Percentiles rank a stretch among this genome's conserved stretches.
Evolutionary conservation across 164 flowering plant species (phyloP).

Genomic region (Magnolia officinalis): DNA sequence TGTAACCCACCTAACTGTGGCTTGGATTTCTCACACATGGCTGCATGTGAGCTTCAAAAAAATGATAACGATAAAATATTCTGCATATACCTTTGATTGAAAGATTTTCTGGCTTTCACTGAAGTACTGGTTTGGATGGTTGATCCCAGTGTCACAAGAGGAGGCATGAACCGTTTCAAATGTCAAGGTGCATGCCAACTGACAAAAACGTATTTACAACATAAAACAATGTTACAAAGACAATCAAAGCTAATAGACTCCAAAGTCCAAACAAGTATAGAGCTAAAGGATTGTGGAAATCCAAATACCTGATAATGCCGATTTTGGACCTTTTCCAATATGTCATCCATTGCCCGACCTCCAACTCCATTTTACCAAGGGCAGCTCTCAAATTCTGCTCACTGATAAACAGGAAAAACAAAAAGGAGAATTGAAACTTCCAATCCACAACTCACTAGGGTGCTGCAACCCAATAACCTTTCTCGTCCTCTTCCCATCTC

Average conservation of each 20-base stretch:
- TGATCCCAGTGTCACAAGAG: conserved; percentile 84
- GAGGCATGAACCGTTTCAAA: conserved; percentile 81
- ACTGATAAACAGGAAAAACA: conserved; percentile 32
- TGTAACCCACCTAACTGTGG: background rate
- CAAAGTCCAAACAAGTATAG: background rate
- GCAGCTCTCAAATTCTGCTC: conserved; percentile 90
- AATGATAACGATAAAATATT: background rate
- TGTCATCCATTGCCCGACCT: conserved; percentile 53
- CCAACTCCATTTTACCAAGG: conserved; percentile 66
- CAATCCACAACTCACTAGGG: background rate
- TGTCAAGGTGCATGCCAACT: conserved; percentile 95
- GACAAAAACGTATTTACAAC: conserved; percentile 11
- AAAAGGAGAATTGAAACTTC: background rate
- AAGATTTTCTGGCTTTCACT: conserved; percentile 72
- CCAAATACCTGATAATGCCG: conserved; percentile 81
- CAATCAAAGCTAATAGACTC: background rate
- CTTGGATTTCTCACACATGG: background rate
- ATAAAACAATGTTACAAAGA: background rate
- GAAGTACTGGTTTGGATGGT: conserved; percentile 97
- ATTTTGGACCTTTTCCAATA: conserved; percentile 74
- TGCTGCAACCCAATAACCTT: background rate
- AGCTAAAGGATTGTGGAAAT: background rate
- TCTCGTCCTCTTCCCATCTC: background rate
- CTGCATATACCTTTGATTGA: conserved; percentile 42
- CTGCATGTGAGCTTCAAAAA: background rate